Conservation (phyloP, 1,139 yeast genomes). For the Fermentozyma sake region DNA sequence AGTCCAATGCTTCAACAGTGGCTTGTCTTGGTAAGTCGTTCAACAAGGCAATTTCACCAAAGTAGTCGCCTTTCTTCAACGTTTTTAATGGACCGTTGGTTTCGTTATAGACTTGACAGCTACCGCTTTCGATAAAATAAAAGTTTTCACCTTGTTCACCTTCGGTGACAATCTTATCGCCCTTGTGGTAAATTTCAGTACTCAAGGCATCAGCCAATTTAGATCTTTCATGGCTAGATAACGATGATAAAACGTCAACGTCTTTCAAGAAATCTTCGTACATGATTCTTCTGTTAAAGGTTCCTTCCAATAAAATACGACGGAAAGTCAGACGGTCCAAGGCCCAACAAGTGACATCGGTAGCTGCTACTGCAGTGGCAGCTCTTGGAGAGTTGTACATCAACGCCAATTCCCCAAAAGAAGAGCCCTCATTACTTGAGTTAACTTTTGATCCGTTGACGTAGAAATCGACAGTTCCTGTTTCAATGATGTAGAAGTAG, state of each 20-base stretch:
- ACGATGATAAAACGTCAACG: slow-evolving; percentile 70
- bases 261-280: slow-evolving; percentile 87
- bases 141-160: slow-evolving; percentile 93
- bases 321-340: slow-evolving; percentile 91
- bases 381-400: slow-evolving; percentile 99
- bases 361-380: slow-evolving; percentile 81
- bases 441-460: slow-evolving; percentile 73
- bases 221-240: slow-evolving; percentile 80
- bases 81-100: slow-evolving; percentile 58
- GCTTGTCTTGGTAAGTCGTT: slow-evolving; percentile 95
- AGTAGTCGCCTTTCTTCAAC: slow-evolving; percentile 81
- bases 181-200: slow-evolving; percentile 68
- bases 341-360: slow-evolving; percentile 74
- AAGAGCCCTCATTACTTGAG: slow-evolving; percentile 76
- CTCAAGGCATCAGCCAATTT: slow-evolving; percentile 92
- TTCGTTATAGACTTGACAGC: slow-evolving; percentile 62
- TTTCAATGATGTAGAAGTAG: slow-evolving; percentile 83
- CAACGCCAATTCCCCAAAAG: slow-evolving; percentile 94
- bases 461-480: slow-evolving; percentile 76
- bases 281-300: slow-evolving; percentile 84
- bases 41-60: slow-evolving; percentile 91
- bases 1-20: slow-evolving; percentile 73
- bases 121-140: slow-evolving; percentile 84
- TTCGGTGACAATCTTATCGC: slow-evolving; percentile 73
- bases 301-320: slow-evolving; percentile 83